Percentiles rank a stretch among this genome's conserved stretches.
Conservation (phyloP, 2,329 filamentous ascomycete genomes). For the Aspergillus melleus region DNA sequence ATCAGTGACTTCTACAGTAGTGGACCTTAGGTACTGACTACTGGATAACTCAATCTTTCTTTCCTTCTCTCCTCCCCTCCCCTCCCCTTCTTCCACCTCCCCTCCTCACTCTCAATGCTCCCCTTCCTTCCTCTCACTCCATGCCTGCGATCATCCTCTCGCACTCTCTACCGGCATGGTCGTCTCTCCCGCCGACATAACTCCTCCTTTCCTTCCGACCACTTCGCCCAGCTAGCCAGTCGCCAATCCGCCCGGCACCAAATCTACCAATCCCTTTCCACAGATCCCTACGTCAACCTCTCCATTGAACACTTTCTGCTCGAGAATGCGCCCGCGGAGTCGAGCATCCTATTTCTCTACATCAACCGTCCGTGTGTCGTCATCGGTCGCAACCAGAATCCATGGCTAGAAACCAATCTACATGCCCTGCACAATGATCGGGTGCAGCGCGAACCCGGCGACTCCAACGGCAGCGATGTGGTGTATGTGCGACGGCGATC, state of each 20-base stretch:
- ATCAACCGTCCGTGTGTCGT: constrained; percentile 84
- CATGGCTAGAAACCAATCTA: constrained; percentile 89
- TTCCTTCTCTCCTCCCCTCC: neutral
- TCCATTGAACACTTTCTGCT: constrained; percentile 91
- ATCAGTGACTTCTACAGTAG: neutral
- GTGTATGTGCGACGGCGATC: constrained; percentile 78
- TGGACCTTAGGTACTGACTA: too few relatives aligned
- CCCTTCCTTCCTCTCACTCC: constrained; percentile 19
- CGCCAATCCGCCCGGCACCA: constrained; percentile 50
- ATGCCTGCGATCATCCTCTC: constrained; percentile 20
- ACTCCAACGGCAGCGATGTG: constrained; percentile 37
- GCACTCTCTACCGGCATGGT: constrained; percentile 13
- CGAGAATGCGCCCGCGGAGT: constrained; percentile 68
- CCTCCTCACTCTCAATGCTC: constrained; percentile 27
- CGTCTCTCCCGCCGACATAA: constrained; percentile 24
- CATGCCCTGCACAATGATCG: constrained; percentile 54
- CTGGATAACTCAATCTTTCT: too few relatives aligned
- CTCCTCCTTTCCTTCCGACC: constrained; percentile 30
- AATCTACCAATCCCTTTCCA: constrained; percentile 69
- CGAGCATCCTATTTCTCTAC: constrained; percentile 82
- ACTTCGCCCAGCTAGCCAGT: constrained; percentile 36
- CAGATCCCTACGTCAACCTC: constrained; percentile 83
- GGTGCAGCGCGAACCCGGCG: constrained; percentile 17
- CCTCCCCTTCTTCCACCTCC: neutral
- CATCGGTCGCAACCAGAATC: constrained; percentile 95